Evolutionary conservation across 352 stramenopile genomes (phyloP), one percentile per base, ranked within the genome.

Genomic region (Globisporangium mamillatum): DNA sequence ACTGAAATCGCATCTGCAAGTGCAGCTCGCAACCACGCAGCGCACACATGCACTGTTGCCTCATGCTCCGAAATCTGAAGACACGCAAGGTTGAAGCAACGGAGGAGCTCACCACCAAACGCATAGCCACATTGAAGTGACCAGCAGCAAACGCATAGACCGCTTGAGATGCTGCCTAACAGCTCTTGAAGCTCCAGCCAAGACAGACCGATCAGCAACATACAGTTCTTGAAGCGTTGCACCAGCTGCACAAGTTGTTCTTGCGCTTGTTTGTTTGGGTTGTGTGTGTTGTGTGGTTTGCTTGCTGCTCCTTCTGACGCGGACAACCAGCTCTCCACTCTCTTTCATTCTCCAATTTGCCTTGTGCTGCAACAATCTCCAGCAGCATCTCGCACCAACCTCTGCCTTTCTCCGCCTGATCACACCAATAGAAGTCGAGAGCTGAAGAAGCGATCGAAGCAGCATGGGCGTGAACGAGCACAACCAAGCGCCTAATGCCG

Each of bases 261-360:
- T n/a, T n/a, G 41, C 14, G 16, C 16, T 50, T 50, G 41, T 8
- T 54, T 18, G 38, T 46, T 50, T 50, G 41, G 7, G 38, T 46
- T 46, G 41, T 50, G 7, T n/a, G 41, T 5, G 16, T 50, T 50
- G 41, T 7, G 41, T 5, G 24, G 29, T 22, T 41, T 16, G 20
- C 7, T 18, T n/a, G 41, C 20, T 54, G 18, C 48, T 54, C 20
- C 12, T 18, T 27, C 48, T 16, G 25, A 25, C n/a, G 16, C 22
- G 50, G 24, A 0, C 16, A 14, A 16, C 12, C 4, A 34, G 2
- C 53, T 46, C 12, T 46, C 36, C 16, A 44, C 10, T 12, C 22
- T 34, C 24, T 41, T 29, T 71, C 66, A 71, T 67, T 71, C 59
- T 56, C 59, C 66, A 76, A 80, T 75, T 74, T 59, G 57, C 66